Evolutionary conservation across 2,329 filamentous ascomycete species (phyloP).

Genomic region (Penicillium sp.): DNA sequence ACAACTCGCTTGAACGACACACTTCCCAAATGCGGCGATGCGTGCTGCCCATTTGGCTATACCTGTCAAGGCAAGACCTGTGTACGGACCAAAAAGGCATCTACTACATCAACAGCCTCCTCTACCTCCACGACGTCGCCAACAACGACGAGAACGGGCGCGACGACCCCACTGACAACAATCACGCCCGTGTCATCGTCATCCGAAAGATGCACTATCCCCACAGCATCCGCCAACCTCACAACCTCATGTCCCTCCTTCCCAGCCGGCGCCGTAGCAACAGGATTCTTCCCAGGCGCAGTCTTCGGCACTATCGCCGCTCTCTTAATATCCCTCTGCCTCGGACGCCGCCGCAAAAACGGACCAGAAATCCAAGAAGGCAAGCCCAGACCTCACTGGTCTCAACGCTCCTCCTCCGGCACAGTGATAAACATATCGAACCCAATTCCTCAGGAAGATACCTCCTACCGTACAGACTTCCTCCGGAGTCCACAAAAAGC

Average conservation of each 20-base stretch:
- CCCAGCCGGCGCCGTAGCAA: slow-evolving; percentile 41
- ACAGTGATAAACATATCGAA: slow-evolving; percentile 40
- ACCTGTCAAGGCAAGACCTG: slow-evolving; percentile 38
- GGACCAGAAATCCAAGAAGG: slow-evolving; percentile 21
- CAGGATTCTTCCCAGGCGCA: slow-evolving; percentile 47
- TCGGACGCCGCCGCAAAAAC: slow-evolving; percentile 29
- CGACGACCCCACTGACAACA: slow-evolving; percentile 19
- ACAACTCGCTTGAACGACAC: slow-evolving; percentile 41
- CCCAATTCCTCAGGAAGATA: slow-evolving; percentile 43
- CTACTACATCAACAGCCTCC: slow-evolving; percentile 18
- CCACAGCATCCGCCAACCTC: slow-evolving; percentile 3
- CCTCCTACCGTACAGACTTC: slow-evolving; percentile 45
- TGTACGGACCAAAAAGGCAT: slow-evolving; percentile 25
- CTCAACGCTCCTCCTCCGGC: slow-evolving; percentile 33
- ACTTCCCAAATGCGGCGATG: slow-evolving; percentile 42
- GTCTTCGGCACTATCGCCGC: slow-evolving; percentile 49
- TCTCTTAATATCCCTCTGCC: slow-evolving; percentile 48
- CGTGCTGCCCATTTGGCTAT: slow-evolving; percentile 49
- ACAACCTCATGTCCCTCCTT: slow-evolving; percentile 36
- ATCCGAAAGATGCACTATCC: slow-evolving; percentile 17
- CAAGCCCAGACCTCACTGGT: slow-evolving; percentile 29
- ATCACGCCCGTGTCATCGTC: slow-evolving; percentile 23
- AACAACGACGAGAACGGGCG: slow-evolving; percentile 14
- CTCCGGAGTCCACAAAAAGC: slow-evolving; percentile 25
- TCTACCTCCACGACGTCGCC: slow-evolving; percentile 12